A percentile compares a stretch with the other conserved stretches of the same genome.
Conservation (phyloP, 2,329 filamentous ascomycete genomes). For the Colletotrichum paranaense region DNA sequence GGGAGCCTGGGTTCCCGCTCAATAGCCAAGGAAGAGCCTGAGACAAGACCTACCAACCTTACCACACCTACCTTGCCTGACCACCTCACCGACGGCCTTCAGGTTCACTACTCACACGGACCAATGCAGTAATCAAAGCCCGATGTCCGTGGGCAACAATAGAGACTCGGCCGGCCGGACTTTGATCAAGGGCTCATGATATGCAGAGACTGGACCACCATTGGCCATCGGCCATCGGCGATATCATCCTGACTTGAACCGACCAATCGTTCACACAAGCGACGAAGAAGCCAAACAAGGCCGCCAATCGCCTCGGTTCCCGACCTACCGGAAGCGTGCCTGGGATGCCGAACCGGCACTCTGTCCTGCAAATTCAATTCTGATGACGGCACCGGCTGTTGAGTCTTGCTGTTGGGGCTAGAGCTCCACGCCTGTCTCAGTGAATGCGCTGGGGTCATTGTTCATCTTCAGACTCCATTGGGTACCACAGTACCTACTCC, state of each 20-base stretch:
- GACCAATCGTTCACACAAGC: not conserved
- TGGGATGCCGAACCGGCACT: conserved; percentile 21
- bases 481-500: not conserved
- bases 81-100: not conserved
- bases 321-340: conserved; percentile 26
- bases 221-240: not conserved
- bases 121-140: not conserved
- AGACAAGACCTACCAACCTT: not conserved
- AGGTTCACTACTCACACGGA: not conserved
- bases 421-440: not conserved
- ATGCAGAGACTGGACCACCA: not conserved
- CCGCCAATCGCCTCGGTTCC: conserved; percentile 11
- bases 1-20: not conserved
- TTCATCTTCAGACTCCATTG: not conserved
- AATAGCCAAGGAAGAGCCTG: not conserved
- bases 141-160: not conserved
- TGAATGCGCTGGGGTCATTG: not conserved
- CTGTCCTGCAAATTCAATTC: not conserved
- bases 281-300: not conserved
- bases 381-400: not conserved
- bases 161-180: conserved; percentile 17
- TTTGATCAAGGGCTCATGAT: not conserved
- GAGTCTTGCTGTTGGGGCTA: not conserved
- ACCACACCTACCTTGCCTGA: not conserved
- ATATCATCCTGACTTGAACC: not conserved